Evolutionary conservation across 1,284 basidiomycete genomes (phyloP).

Genomic region (Sporisorium graminicola): DNA sequence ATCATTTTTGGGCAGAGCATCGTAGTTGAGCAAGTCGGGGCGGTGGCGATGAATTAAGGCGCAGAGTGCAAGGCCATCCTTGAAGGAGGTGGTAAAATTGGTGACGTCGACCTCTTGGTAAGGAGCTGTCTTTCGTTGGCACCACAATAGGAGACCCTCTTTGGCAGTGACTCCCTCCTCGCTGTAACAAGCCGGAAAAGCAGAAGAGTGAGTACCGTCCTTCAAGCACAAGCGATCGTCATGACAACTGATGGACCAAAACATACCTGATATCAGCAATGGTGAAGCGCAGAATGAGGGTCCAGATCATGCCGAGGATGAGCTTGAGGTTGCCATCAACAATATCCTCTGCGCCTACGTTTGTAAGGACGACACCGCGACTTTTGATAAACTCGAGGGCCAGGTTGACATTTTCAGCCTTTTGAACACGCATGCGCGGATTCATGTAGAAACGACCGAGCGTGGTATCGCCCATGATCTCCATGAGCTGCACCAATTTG

Average conservation of each 20-base stretch:
- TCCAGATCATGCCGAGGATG: conserved; percentile 99
- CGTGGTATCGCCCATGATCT: conserved; percentile 77
- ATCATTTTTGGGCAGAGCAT: conserved; percentile 78
- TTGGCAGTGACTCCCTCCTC: conserved; percentile 97
- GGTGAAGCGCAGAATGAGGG: conserved; percentile 86
- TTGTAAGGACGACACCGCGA: conserved; percentile 93
- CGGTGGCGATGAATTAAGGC: conserved; percentile 96
- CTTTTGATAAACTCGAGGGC: conserved; percentile 95
- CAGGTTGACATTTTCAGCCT: conserved; percentile 97
- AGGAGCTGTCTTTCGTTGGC: conserved; percentile 91
- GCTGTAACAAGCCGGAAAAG: conserved; percentile 65
- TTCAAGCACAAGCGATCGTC: too few relatives aligned
- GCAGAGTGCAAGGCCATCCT: conserved; percentile 93
- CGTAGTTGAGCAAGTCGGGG: conserved; percentile 91
- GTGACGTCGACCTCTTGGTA: conserved; percentile 93
- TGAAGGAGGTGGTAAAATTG: conserved; percentile 93
- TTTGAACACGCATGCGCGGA: conserved; percentile 92
- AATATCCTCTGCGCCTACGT: conserved; percentile 97
- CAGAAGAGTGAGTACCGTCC: neutral
- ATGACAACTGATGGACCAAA: neutral
- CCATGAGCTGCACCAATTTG: conserved; percentile 81
- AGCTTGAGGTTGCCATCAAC: conserved; percentile 98
- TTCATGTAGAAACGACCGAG: conserved; percentile 90
- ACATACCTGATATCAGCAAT: conserved; percentile 87
- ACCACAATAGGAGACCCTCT: conserved; percentile 93